Conservation (phyloP, 208 protist genomes). For the Trypanosoma boissoni region DNA sequence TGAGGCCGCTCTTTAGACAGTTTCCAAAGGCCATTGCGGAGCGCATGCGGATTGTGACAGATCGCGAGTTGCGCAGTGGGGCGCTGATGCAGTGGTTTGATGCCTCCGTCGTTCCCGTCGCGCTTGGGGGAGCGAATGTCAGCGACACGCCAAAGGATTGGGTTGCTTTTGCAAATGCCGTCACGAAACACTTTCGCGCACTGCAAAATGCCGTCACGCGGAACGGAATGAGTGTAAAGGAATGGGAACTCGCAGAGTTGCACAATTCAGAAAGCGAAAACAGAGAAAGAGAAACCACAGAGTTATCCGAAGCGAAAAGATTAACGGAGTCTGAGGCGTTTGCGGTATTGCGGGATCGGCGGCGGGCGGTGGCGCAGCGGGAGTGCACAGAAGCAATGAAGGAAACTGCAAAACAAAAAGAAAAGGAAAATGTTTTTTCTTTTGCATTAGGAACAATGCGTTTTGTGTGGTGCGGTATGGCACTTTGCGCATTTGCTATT, state of each 20-base stretch:
- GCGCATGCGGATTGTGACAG: slow-evolving; percentile 13
- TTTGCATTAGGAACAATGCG: too few relatives aligned
- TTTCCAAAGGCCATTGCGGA: slow-evolving; percentile 8
- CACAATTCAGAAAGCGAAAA: neutral
- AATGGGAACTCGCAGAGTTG: slow-evolving; percentile 5
- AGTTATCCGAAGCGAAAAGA: too few relatives aligned
- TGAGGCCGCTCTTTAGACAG: slow-evolving; percentile 1
- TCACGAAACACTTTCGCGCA: neutral
- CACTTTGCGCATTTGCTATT: too few relatives aligned
- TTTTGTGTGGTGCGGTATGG: too few relatives aligned
- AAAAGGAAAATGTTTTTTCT: too few relatives aligned
- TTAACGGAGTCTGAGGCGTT: too few relatives aligned
- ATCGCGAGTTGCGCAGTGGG: neutral
- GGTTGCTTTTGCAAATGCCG: neutral
- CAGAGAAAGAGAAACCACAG: too few relatives aligned
- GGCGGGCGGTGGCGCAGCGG: too few relatives aligned
- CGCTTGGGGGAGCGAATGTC: slow-evolving; percentile 5
- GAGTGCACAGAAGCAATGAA: too few relatives aligned
- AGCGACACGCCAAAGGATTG: slow-evolving; percentile 2
- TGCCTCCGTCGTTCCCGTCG: neutral
- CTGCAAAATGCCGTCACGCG: slow-evolving; percentile 4
- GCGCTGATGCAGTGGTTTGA: slow-evolving; percentile 19
- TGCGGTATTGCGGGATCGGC: too few relatives aligned
- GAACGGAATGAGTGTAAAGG: slow-evolving; percentile 1
- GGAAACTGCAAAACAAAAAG: too few relatives aligned